Conservation (phyloP, 1,284 basidiomycete genomes). For the Stereum hirsutum region DNA sequence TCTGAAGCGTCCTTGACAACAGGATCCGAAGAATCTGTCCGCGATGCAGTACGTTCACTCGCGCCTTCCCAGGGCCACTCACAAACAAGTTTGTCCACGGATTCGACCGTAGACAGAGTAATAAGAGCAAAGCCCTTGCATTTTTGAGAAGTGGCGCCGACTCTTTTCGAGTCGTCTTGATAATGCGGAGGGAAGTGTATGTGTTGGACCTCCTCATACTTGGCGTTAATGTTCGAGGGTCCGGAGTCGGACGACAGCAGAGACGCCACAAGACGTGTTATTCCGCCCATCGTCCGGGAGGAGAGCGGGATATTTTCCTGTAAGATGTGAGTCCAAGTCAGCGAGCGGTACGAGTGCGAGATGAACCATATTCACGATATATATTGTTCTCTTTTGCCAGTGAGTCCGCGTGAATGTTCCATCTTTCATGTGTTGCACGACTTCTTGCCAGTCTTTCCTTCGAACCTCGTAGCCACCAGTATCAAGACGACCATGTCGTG, state of each 20-base stretch:
- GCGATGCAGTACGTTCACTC: constrained; percentile 4
- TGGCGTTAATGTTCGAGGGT: constrained; percentile 8
- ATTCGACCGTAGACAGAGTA: constrained; percentile 31
- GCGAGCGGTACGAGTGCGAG: too few relatives aligned
- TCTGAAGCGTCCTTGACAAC: constrained; percentile 41
- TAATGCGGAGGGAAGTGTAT: constrained; percentile 51
- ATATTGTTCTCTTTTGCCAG: constrained; percentile 57
- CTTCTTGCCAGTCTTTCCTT: constrained; percentile 32
- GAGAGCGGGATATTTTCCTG: constrained; percentile 64
- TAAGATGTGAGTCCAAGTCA: background rate
- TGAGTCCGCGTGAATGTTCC: constrained; percentile 25
- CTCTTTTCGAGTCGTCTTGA: constrained; percentile 49
- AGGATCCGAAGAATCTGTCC: constrained; percentile 1
- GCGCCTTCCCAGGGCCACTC: constrained; percentile 53
- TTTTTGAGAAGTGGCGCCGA: constrained; percentile 35
- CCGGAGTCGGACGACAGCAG: constrained; percentile 24
- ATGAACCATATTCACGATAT: constrained; percentile 53
- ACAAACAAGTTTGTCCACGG: constrained; percentile 31
- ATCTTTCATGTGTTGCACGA: constrained; percentile 18
- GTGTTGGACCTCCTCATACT: constrained; percentile 45
- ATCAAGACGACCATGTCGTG: constrained; percentile 17
- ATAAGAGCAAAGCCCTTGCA: constrained; percentile 71
- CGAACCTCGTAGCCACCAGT: constrained; percentile 51
- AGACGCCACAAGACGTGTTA: constrained; percentile 33
- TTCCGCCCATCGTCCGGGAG: constrained; percentile 35